These are phyloP conservation scores for Boletus subparvulus DNA, from an alignment of 768 basidiomycete species.

Conservation along the genomic window DNA sequence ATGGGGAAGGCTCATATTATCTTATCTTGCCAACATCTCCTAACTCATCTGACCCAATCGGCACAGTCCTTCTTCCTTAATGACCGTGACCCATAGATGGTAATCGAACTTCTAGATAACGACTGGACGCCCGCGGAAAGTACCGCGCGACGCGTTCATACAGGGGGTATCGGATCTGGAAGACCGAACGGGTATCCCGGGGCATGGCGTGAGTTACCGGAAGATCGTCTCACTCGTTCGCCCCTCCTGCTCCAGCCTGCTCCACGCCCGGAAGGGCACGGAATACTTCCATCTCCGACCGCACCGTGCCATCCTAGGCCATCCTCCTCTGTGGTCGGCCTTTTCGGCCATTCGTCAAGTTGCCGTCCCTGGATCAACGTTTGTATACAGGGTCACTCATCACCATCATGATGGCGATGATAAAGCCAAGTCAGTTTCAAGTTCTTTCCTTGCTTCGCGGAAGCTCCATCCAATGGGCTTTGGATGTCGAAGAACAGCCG, in stretches of 20 bases:
- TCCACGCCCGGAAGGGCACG: slow-evolving; percentile 6
- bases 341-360: slow-evolving; percentile 7
- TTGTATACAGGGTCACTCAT: slow-evolving; percentile 1
- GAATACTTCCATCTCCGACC: not conserved
- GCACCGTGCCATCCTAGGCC: not conserved
- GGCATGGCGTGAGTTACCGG: not conserved
- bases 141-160: slow-evolving; percentile 2
- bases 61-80: slow-evolving; percentile 6
- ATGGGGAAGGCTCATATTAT: slow-evolving; percentile 9
- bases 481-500: not conserved
- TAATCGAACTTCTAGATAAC: not conserved
- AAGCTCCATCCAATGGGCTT: not conserved
- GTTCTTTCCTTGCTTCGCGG: slow-evolving; percentile 25
- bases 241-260: not conserved
- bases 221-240: not conserved
- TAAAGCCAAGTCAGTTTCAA: not conserved
- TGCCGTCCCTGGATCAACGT: slow-evolving; percentile 6
- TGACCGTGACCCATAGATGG: slow-evolving; percentile 17
- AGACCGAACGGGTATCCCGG: slow-evolving; percentile 4
- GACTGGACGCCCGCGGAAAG: not conserved
- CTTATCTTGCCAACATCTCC: slow-evolving; percentile 21
- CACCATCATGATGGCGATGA: slow-evolving; percentile 11
- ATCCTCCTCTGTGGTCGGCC: not conserved
- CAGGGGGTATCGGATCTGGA: not conserved
- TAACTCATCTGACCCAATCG: slow-evolving; percentile 1